Evolutionary conservation across 1,139 yeast species (phyloP), one percentile per base, ranked within the genome.

Genomic region (Kodamaea anthophila): DNA sequence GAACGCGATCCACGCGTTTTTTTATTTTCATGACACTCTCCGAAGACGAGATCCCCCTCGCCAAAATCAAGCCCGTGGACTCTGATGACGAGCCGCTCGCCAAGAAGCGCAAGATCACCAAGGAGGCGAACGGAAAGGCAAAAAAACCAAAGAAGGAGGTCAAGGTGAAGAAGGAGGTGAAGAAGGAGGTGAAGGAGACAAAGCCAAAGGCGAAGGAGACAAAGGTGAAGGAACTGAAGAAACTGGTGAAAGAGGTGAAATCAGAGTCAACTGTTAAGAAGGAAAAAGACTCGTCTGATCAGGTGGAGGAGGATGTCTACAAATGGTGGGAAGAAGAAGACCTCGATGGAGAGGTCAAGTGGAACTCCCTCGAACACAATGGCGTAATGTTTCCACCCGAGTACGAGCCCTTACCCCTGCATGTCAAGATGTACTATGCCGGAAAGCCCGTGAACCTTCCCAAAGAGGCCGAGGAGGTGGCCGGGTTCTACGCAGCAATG

Each of bases 311-410:
- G 16, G 82, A 71, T 6, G 65, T 61, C 4, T 82, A 74, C 53
- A 79, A 74, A 49, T 83, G 94, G 94, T 87, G 96, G 96, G 94
- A 85, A 55, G 78, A 73, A 30, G 74, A 76, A 28, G 70, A 69
- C 27, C 53, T 67, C 25, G 87, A 86, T 47, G 91, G 81, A 11
- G 74, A 80, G 28, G 67, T 79, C 35, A 85, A 86, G 51, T 91
- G 97, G 98, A 79, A 74, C 23, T 70, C 88, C 2, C 61, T 91
- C 32, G 86, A 76, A 39, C 97, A 91, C 52, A 78, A 74, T 44
- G 98, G 97, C 44, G 96, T 91, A 8, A 59, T 88, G 28, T 88
- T 91, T 47, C 97, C 98, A 3, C 96, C 97, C 1, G 81, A 76
- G 7, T 88, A 91, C 55, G 87, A 81, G 48, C 88, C 93, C 8